Percentiles rank a stretch among this genome's conserved stretches.
Conservation (phyloP, 148 eudicot species). For the Chenopodium berlandieri region DNA sequence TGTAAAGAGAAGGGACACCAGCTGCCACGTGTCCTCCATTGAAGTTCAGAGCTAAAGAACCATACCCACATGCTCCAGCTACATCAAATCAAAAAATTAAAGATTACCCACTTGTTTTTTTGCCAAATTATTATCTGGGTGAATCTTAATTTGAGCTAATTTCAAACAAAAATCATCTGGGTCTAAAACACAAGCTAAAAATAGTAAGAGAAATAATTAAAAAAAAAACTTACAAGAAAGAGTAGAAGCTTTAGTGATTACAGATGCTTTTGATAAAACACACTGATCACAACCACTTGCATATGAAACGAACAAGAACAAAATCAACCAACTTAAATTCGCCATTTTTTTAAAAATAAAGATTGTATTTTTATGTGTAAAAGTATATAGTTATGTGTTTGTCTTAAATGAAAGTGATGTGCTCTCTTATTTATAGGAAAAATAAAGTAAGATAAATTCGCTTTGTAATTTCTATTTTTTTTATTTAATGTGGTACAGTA, state of each 20-base stretch:
- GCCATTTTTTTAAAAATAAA: conserved; percentile 3
- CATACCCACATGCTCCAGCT: conserved; percentile 88
- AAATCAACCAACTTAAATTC: conserved; percentile 4
- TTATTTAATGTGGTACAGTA: conserved; percentile 1
- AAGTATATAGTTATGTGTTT: background rate
- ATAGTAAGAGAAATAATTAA: background rate
- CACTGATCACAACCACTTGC: conserved; percentile 30
- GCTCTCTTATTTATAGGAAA: conserved; percentile 19
- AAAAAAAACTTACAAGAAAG: conserved; percentile 31
- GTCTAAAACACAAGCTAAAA: background rate
- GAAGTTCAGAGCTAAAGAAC: conserved; percentile 54
- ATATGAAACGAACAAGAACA: conserved; percentile 16
- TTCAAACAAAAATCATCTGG: conserved; percentile 3
- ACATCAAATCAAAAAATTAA: conserved; percentile 30
- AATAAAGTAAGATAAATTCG: background rate
- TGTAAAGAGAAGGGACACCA: conserved; percentile 59
- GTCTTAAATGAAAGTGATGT: background rate
- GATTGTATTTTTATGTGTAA: background rate
- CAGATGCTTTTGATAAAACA: conserved; percentile 27
- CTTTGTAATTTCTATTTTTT: background rate
- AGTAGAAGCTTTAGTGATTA: conserved; percentile 32
- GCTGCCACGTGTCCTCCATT: conserved; percentile 70
- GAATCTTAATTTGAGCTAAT: conserved; percentile 14
- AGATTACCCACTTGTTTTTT: conserved; percentile 22
- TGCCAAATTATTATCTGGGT: conserved; percentile 24